These are phyloP conservation scores for Fulvia fulva DNA, from an alignment of 2,329 filamentous ascomycete genomes.

Conservation along the genomic window DNA sequence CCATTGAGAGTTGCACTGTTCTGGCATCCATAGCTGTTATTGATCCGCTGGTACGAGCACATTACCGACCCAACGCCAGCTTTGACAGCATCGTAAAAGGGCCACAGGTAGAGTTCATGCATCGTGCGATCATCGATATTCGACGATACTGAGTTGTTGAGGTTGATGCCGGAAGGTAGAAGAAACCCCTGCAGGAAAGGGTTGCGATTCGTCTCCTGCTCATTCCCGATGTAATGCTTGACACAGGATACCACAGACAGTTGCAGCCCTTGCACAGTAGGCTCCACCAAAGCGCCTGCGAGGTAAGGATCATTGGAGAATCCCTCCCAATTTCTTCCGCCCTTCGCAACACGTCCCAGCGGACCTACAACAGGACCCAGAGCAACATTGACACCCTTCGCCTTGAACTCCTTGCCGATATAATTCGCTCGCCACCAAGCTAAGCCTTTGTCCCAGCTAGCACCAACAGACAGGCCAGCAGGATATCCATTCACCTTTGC, in stretches of 20 bases:
- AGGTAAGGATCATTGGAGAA: conserved; percentile 59
- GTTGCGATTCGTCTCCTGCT: conserved; percentile 30
- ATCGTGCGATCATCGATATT: conserved; percentile 30
- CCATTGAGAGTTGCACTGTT: conserved; percentile 66
- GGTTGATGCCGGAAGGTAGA: conserved; percentile 17
- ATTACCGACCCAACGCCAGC: conserved; percentile 75
- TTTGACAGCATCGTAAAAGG: conserved; percentile 66
- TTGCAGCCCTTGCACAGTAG: conserved; percentile 26
- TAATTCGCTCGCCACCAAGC: conserved; percentile 30
- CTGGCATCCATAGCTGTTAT: conserved; percentile 56
- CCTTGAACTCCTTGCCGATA: conserved; percentile 33
- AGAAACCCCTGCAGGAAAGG: conserved; percentile 19
- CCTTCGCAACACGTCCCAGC: conserved; percentile 29
- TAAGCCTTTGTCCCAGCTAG: conserved; percentile 37
- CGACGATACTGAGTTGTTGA: conserved; percentile 42
- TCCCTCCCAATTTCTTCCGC: conserved; percentile 40
- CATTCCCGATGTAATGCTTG: conserved; percentile 26
- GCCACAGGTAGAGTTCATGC: conserved; percentile 55
- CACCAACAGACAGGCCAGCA: conserved; percentile 34
- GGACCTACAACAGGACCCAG: conserved; percentile 31
- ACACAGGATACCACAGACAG: conserved; percentile 39
- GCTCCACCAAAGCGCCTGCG: conserved; percentile 23
- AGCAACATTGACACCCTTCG: conserved; percentile 30
- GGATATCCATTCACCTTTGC: conserved; percentile 36
- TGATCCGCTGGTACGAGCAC: conserved; percentile 65